Evolutionary conservation across 805 yeast species (phyloP).

Genomic region (Blastobotrys mokoenaii): DNA sequence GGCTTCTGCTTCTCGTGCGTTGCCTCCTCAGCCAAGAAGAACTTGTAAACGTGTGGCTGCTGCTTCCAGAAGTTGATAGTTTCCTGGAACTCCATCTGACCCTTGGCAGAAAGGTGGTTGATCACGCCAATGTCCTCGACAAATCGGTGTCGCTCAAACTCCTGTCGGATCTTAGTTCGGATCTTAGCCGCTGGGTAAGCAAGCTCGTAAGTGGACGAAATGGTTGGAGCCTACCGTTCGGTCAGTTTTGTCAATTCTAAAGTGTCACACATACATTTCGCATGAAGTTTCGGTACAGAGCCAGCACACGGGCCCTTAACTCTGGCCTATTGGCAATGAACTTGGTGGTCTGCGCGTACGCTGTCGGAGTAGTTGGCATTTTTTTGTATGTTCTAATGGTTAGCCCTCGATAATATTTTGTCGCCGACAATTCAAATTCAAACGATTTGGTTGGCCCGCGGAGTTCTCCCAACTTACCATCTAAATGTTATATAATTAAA

Average conservation of each 20-base stretch:
- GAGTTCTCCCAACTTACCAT: too few species aligned
- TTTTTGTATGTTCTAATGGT: conserved; percentile 4
- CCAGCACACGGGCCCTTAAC: conserved; percentile 54
- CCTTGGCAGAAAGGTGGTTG: conserved; percentile 68
- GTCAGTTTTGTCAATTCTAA: background rate
- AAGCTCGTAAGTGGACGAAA: conserved; percentile 37
- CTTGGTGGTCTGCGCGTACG: conserved; percentile 74
- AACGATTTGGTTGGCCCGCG: too few species aligned
- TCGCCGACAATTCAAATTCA: too few species aligned
- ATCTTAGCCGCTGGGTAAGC: conserved; percentile 65
- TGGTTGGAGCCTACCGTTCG: conserved; percentile 22
- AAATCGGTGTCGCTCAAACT: conserved; percentile 77
- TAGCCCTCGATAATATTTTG: background rate
- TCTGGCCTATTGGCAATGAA: conserved; percentile 54
- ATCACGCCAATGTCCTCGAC: conserved; percentile 56
- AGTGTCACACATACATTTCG: conserved; percentile 36
- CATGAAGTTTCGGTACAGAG: conserved; percentile 63
- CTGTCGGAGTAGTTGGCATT: conserved; percentile 67
- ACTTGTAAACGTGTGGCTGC: conserved; percentile 73
- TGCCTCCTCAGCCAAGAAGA: conserved; percentile 59
- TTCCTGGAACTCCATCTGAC: conserved; percentile 88
- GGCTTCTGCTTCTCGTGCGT: conserved; percentile 44
- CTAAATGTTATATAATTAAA: background rate
- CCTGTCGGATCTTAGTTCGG: conserved; percentile 80
- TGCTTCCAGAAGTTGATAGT: conserved; percentile 86